Base-by-base conservation (phyloP, 441 rosid species). In the Eruca vesicaria region DNA sequence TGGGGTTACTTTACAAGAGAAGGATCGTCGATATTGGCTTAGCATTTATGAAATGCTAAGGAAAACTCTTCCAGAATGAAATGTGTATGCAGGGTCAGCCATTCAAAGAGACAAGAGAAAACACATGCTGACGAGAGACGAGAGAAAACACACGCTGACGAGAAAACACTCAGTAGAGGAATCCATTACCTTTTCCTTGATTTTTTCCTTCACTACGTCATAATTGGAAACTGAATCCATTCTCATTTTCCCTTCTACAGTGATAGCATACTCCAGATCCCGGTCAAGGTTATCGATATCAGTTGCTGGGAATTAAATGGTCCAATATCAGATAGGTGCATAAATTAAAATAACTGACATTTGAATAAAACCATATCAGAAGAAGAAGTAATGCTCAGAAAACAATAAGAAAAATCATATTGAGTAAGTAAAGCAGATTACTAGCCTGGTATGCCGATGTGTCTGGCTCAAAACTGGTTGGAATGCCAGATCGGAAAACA, bases 401-500 rank as follows among this genome's bases (percentile, higher is more conserved):
- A 68, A 28, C 32, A 61, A 56, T 50, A 62, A 65, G 12, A 43
- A 7, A 52, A 61, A 63, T 57, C 31, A 74, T 55, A 71, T 15
- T 29, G 63, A 59, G 74, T 61, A 63, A 21, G 70, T 28, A 75
- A 73, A 79, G 73, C 45, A 79, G 60, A 73, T 45, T 57, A 77
- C 87, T 88, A 80, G 86, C 98, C 85, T 91, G 87, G 74, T 89
- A 96, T 58, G 92, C 97, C 36, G 89, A 82, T 35, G 90, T 80
- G 75, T 91, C 95, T 66, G 91, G 97, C 89, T 90, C 93, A 84
- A 96, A 93, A 78, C 85, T 84, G 78, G 98, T 91, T 31, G 97
- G 97, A 77, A 96, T 85, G 83, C 93, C 99, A 56, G 99, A 93
- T 84, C 98, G 90, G 81, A 96, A 96, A 81, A 96, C 99, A n/a